A percentile compares a stretch with the other conserved stretches of the same genome.
These are phyloP conservation scores for Epichloe glyceriae DNA, from an alignment of 2,329 filamentous ascomycete species.

Conservation along the genomic window DNA sequence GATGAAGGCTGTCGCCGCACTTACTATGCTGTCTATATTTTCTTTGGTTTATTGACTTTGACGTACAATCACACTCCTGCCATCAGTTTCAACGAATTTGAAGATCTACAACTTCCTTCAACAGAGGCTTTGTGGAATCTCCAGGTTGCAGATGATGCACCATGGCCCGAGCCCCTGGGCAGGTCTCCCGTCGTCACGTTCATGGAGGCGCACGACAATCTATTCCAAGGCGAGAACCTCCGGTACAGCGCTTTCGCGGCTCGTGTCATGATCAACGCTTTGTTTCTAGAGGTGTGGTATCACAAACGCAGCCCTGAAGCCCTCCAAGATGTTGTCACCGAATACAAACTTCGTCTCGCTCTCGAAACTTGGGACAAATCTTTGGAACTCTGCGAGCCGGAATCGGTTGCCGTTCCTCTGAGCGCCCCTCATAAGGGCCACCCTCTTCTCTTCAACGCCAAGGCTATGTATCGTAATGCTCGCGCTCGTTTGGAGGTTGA, in stretches of 20 bases:
- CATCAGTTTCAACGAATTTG: constrained; percentile 97
- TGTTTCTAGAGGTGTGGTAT: constrained; percentile 98
- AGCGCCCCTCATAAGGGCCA: constrained; percentile 93
- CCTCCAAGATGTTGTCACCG: constrained; percentile 90
- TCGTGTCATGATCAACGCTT: constrained; percentile 94
- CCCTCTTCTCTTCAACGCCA: constrained; percentile 93
- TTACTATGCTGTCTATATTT: constrained; percentile 98
- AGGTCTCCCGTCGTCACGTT: constrained; percentile 69
- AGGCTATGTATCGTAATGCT: constrained; percentile 92
- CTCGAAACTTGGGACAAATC: constrained; percentile 99
- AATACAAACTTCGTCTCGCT: constrained; percentile 92
- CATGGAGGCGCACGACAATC: constrained; percentile 83
- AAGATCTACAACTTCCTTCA: constrained; percentile 81
- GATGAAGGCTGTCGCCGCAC: constrained; percentile 94
- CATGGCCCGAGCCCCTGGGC: constrained; percentile 71
- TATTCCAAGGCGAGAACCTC: constrained; percentile 84
- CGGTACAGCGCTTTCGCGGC: constrained; percentile 95
- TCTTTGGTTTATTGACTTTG: constrained; percentile 88
- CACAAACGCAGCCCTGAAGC: constrained; percentile 98
- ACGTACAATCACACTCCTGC: constrained; percentile 97
- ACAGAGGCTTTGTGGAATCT: constrained; percentile 93
- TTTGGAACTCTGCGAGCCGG: constrained; percentile 82
- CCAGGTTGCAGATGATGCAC: constrained; percentile 59
- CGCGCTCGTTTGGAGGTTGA: constrained; percentile 87
- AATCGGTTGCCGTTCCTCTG: constrained; percentile 75